Conservation (phyloP, 2,329 filamentous ascomycete genomes). For the Furcasterigmium furcatum region DNA sequence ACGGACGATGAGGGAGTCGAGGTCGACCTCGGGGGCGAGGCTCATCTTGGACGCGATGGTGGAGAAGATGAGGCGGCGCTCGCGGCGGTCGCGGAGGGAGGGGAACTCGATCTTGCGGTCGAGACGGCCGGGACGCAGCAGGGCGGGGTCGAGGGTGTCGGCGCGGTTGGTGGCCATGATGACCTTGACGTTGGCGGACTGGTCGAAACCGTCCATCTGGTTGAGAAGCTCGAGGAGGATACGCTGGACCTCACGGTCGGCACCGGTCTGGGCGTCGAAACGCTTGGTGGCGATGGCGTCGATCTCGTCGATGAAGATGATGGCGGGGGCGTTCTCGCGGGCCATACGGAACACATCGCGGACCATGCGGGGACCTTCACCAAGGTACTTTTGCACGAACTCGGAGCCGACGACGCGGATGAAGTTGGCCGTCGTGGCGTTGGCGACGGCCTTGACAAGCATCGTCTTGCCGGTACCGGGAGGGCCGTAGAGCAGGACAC, state of each 20-base stretch:
- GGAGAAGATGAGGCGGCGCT: slow-evolving; percentile 92
- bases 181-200: slow-evolving; percentile 98
- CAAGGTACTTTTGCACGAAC: slow-evolving; percentile 91
- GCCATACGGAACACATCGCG: slow-evolving; percentile 99
- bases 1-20: slow-evolving; percentile 92
- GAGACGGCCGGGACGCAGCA: slow-evolving; percentile 90
- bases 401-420: slow-evolving; percentile 86
- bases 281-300: slow-evolving; percentile 98
- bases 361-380: slow-evolving; percentile 95
- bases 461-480: slow-evolving; percentile 73
- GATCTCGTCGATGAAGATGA: slow-evolving; percentile 99
- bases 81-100: slow-evolving; percentile 86
- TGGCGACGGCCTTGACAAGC: slow-evolving; percentile 88
- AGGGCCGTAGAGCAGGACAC: slow-evolving; percentile 76
- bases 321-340: slow-evolving; percentile 93
- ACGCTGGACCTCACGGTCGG: slow-evolving; percentile 96
- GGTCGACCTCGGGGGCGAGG: slow-evolving; percentile 89
- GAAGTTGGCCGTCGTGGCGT: slow-evolving; percentile 88
- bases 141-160: slow-evolving; percentile 91
- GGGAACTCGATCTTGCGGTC: slow-evolving; percentile 99
- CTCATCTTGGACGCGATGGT: slow-evolving; percentile 99
- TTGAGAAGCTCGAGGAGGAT: slow-evolving; percentile 96
- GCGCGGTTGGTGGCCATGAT: slow-evolving; percentile 99
- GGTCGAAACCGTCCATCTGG: slow-evolving; percentile 99
- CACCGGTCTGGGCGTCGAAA: slow-evolving; percentile 97